Conservation (phyloP, 1,284 basidiomycete species). For the Apiotrichum gracile region DNA sequence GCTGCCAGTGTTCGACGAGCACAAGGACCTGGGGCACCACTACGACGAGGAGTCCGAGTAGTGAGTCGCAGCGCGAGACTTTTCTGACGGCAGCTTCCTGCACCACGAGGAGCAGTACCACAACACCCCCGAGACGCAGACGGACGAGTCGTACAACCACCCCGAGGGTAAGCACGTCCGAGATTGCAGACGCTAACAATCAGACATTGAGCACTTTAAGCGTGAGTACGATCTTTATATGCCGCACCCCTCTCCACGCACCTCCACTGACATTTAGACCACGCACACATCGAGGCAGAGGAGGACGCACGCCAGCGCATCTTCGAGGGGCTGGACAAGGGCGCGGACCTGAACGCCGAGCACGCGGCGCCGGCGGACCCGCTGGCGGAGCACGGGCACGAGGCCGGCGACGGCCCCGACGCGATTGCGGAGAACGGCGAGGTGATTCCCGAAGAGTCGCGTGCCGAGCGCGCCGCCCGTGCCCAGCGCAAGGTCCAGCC, state of each 20-base stretch:
- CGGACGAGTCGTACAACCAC: slow-evolving; percentile 88
- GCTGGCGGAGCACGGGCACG: slow-evolving; percentile 40
- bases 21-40: slow-evolving; percentile 72
- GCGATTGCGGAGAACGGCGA: neutral
- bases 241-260: too few relatives aligned
- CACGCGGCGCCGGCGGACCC: slow-evolving; percentile 38
- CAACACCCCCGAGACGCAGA: slow-evolving; percentile 91
- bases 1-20: slow-evolving; percentile 83
- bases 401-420: slow-evolving; percentile 32
- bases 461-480: slow-evolving; percentile 1
- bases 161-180: slow-evolving; percentile 65
- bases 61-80: slow-evolving; percentile 27
- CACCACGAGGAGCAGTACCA: slow-evolving; percentile 95
- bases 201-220: slow-evolving; percentile 42
- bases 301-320: slow-evolving; percentile 58
- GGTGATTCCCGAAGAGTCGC: neutral
- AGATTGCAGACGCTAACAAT: neutral
- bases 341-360: slow-evolving; percentile 37
- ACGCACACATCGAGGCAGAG: slow-evolving; percentile 72
- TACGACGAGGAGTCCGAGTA: slow-evolving; percentile 52
- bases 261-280: slow-evolving; percentile 52
- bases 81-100: slow-evolving; percentile 55
- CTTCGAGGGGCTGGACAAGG: slow-evolving; percentile 38
- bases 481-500: slow-evolving; percentile 1
- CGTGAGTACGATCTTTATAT: too few relatives aligned